phyloP scores from a whole-genome alignment of 495 filamentous ascomycete species.

The Penicillium tannophilum region DNA sequence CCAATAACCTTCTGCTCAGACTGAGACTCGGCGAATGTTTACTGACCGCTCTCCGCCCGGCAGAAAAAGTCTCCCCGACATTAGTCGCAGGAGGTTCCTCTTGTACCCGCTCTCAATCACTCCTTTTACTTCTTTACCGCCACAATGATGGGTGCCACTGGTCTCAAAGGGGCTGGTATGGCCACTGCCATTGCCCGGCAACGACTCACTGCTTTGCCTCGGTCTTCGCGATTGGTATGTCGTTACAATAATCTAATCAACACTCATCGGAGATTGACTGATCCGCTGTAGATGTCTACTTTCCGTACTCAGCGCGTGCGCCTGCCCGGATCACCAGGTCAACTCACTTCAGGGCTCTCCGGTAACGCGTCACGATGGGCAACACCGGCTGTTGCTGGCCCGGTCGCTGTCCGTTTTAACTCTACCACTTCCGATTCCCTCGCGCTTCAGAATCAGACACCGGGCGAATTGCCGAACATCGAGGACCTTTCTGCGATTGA shows the following conservation, averaged over 20 bases:
- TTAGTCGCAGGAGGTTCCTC: conserved; percentile 10
- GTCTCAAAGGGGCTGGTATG: conserved; percentile 34
- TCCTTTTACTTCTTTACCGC: conserved; percentile 17
- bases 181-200: conserved; percentile 39
- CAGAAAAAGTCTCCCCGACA: conserved; percentile 39
- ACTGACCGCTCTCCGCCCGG: conserved; percentile 34
- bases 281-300: conserved; percentile 39
- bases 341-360: conserved; percentile 27
- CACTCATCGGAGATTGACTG: conserved; percentile 24
- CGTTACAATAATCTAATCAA: not conserved
- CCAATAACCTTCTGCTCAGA: not conserved
- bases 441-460: not conserved
- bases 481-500: conserved; percentile 38
- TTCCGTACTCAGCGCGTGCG: conserved; percentile 34
- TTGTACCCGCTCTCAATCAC: conserved; percentile 1
- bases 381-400: conserved; percentile 22
- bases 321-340: conserved; percentile 24
- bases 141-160: conserved; percentile 42
- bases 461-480: conserved; percentile 13
- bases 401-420: conserved; percentile 45
- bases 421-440: conserved; percentile 39
- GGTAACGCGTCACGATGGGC: conserved; percentile 30
- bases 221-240: conserved; percentile 45
- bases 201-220: conserved; percentile 32
- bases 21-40: conserved; percentile 14